Evolutionary conservation across 1,139 yeast species (phyloP), one percentile per base, ranked within the genome.

Genomic region (Candida gigantensis): DNA sequence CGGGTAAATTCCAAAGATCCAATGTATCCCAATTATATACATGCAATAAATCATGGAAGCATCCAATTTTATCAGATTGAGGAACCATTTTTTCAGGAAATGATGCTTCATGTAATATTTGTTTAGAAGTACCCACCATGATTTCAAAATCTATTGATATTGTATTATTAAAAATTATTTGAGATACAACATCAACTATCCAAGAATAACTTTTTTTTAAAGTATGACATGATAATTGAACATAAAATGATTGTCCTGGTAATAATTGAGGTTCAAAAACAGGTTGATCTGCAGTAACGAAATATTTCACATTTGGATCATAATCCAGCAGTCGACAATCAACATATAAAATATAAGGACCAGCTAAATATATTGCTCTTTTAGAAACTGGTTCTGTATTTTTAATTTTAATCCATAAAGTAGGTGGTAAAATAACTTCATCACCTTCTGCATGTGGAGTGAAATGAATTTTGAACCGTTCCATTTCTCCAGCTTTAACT

Each of bases 341-440:
- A 15, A 83, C 92, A 52, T 90, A 92, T 2, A 92, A 57, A n/a
- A 85, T 75, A 53, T 79, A 90, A 0, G 98, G 98, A 0, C 97
- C 98, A 28, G 89, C 82, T 17, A 92, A 63, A 53, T 84, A 87
- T 0, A 96, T 96, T 0, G 97, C 96, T 32, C 97, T 62, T 49
- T 86, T 62, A 0, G 96, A 80, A 8, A 86, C 58, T 39, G 81
- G 79, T 51, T 88, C 96, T 5, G 68, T 69, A 57, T 92, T 92
- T 49, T 79, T 79, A 26, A 92, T 74, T 46, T 79, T 80, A 11
- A 90, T 65, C 79, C 81, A 84, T 11, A 71, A 48, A 31, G 51
- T 60, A 3, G 60, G 49, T 3, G 69, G 62, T 12, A 51, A 41
- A 15, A 44, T 42, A 9, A 47, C 40, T 19, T 51, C 51, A 15